phyloP scores from a whole-genome alignment of 2,329 filamentous ascomycete genomes.

The Fusarium sp. region DNA sequence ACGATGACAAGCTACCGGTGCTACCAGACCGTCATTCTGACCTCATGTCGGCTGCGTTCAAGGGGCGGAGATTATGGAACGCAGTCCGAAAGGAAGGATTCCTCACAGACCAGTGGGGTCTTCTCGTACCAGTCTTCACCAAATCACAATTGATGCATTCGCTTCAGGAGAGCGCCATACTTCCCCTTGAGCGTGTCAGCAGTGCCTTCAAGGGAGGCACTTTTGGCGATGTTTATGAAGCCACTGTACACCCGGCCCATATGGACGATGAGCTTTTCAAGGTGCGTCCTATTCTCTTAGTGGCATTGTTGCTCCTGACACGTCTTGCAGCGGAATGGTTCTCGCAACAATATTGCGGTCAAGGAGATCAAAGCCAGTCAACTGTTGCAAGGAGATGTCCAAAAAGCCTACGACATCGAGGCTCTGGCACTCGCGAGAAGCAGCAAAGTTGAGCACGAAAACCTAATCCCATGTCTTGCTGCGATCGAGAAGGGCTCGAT shows the following conservation, averaged over 20 bases:
- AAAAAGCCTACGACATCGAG: constrained; percentile 7
- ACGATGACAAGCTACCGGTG: background rate
- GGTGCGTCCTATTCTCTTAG: background rate
- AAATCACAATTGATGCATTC: background rate
- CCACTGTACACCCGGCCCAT: background rate
- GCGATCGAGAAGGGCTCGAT: constrained; percentile 8
- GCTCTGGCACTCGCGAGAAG: background rate
- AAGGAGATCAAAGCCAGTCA: constrained; percentile 8
- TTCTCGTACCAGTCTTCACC: background rate
- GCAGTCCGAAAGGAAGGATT: constrained; percentile 25
- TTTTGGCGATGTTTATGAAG: constrained; percentile 11
- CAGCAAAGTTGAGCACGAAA: background rate
- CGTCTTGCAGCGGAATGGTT: background rate
- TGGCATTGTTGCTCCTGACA: background rate
- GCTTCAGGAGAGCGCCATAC: background rate
- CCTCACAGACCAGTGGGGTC: constrained; percentile 4
- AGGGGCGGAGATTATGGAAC: background rate
- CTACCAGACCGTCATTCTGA: background rate
- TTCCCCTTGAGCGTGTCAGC: background rate
- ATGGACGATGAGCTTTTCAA: background rate
- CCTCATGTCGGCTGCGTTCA: background rate
- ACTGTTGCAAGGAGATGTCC: background rate
- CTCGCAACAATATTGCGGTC: background rate
- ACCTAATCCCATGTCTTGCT: constrained; percentile 11
- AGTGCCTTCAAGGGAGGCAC: constrained; percentile 2